phyloP scores from a whole-genome alignment of 441 rosid species.

The Syzygium syzygioides region DNA sequence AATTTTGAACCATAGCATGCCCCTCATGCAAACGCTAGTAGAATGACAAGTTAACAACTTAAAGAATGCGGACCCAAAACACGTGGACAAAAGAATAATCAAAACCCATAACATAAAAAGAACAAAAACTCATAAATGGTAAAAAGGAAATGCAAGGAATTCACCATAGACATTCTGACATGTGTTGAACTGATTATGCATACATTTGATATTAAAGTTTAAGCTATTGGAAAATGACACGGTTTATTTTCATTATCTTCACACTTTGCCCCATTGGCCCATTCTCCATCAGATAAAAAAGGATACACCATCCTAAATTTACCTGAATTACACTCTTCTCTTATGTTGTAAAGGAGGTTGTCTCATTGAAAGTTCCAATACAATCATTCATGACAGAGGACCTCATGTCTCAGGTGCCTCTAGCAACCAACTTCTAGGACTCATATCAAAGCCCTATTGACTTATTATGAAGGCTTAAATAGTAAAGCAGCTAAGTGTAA shows the following conservation, averaged over 20 bases:
- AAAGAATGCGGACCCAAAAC: not conserved
- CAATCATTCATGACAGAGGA: not conserved
- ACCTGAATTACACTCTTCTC: not conserved
- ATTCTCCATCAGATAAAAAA: not conserved
- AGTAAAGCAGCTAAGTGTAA: not conserved
- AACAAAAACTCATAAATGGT: not conserved
- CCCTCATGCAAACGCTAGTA: not conserved
- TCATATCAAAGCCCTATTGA: not conserved
- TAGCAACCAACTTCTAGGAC: not conserved
- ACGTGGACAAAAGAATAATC: not conserved
- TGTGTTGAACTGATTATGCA: not conserved
- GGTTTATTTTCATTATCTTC: not conserved
- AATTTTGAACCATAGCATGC: not conserved
- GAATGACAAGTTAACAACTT: not conserved
- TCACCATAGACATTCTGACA: not conserved
- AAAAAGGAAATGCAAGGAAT: not conserved
- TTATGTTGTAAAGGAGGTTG: not conserved
- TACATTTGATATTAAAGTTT: not conserved
- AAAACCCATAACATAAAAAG: not conserved
- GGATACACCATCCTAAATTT: not conserved
- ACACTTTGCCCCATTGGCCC: not conserved
- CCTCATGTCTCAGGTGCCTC: not conserved
- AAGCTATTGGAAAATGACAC: not conserved
- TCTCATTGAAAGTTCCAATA: not conserved
- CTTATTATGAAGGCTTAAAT: not conserved